These are phyloP conservation scores for Cornus suecica DNA, from an alignment of 148 eudicot genomes.

Conservation along the genomic window DNA sequence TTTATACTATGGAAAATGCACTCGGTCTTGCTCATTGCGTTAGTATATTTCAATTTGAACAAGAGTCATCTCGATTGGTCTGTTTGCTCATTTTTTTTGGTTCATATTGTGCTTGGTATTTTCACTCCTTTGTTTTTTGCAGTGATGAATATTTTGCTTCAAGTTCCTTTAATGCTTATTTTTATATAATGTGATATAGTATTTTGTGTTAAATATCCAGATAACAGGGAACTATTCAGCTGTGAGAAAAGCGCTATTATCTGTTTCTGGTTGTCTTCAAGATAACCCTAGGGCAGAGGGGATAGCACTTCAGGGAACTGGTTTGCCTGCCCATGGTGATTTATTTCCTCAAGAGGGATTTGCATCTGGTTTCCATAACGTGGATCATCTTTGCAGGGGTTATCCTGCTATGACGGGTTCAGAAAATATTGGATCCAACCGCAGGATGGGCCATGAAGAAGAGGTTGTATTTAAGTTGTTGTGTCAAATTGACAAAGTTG, in stretches of 20 bases:
- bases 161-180: not conserved
- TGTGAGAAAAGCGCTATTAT: conserved; percentile 48
- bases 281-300: conserved; percentile 41
- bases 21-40: too few relatives aligned
- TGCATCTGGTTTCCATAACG: conserved; percentile 10
- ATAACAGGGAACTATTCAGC: conserved; percentile 48
- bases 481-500: conserved; percentile 46
- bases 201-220: conserved; percentile 25
- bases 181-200: not conserved
- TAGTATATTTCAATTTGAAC: not conserved
- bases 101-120: not conserved
- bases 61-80: not conserved
- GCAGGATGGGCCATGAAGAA: conserved; percentile 46
- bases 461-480: conserved; percentile 51
- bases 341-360: conserved; percentile 20
- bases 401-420: conserved; percentile 22
- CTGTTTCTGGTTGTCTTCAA: conserved; percentile 59
- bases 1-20: not conserved
- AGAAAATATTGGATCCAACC: conserved; percentile 32
- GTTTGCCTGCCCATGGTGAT: conserved; percentile 20
- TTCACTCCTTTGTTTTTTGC: not conserved
- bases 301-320: conserved; percentile 28
- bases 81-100: not conserved
- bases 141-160: not conserved
- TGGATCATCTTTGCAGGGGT: conserved; percentile 33